These are phyloP conservation scores for Powellomyces hirtus DNA, from an alignment of 192 early-diverging fungal species.

Conservation along the genomic window DNA sequence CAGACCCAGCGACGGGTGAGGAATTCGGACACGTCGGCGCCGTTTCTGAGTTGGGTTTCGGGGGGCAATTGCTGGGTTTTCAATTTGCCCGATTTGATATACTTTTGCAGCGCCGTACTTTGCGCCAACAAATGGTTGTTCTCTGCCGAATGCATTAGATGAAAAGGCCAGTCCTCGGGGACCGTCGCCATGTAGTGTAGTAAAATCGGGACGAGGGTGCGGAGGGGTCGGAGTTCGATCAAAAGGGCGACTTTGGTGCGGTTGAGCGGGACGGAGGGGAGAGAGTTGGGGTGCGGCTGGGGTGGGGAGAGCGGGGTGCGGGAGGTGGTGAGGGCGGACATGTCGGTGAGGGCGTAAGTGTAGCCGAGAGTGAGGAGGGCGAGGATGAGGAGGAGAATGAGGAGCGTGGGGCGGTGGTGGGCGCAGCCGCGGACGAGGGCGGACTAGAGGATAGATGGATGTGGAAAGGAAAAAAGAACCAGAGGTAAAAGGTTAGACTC, in stretches of 20 bases:
- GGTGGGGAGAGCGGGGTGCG: no score
- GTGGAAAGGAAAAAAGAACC: no score
- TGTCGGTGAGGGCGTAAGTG: no score
- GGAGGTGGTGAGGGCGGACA: no score
- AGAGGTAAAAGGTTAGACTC: no score
- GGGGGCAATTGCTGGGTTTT: background rate
- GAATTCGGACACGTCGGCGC: conserved; percentile 5
- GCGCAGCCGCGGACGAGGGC: no score
- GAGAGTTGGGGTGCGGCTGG: no score
- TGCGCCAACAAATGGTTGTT: background rate
- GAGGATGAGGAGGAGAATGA: no score
- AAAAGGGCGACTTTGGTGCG: conserved; percentile 13
- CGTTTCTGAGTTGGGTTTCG: background rate
- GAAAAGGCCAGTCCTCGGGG: conserved; percentile 23
- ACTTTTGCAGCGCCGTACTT: background rate
- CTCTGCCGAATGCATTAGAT: conserved; percentile 2
- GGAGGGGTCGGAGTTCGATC: conserved; percentile 10
- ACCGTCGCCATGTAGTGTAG: conserved; percentile 26
- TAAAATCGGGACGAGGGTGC: conserved; percentile 16
- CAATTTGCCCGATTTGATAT: conserved; percentile 19
- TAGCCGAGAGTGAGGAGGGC: no score
- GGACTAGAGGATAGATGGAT: no score
- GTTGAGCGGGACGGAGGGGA: background rate
- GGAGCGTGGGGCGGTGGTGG: no score
- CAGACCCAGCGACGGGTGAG: conserved; percentile 9